phyloP scores from a whole-genome alignment of 768 basidiomycete genomes.

The Hygrocybe punicea region DNA sequence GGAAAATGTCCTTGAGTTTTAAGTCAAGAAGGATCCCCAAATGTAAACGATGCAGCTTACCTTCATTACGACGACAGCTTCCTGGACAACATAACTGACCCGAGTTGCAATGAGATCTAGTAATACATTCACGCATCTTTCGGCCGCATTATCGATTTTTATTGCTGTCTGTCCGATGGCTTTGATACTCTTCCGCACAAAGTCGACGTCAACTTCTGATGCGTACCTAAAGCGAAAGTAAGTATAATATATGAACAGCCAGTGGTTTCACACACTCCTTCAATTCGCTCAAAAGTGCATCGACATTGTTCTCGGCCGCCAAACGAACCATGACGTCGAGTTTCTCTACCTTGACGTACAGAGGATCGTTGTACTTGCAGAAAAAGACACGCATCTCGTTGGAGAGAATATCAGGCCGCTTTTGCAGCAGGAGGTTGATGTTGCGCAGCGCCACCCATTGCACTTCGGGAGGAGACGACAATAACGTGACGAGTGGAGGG shows the following conservation, averaged over 20 bases:
- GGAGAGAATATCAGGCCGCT: constrained; percentile 81
- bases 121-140: constrained; percentile 91
- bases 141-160: constrained; percentile 89
- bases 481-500: constrained; percentile 89
- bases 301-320: constrained; percentile 87
- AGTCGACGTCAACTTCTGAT: constrained; percentile 97
- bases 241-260: background rate
- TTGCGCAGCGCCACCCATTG: constrained; percentile 98
- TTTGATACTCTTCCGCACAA: constrained; percentile 90
- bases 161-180: constrained; percentile 97
- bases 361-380: constrained; percentile 99
- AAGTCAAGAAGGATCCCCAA: background rate
- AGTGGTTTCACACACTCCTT: constrained; percentile 67
- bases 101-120: constrained; percentile 89
- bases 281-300: constrained; percentile 90
- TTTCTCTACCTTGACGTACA: constrained; percentile 99
- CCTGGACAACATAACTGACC: constrained; percentile 96
- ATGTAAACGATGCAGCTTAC: constrained; percentile 38
- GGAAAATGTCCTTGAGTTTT: constrained; percentile 82
- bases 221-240: constrained; percentile 61
- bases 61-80: constrained; percentile 99
- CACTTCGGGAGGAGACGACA: constrained; percentile 95
- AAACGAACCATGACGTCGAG: constrained; percentile 97
- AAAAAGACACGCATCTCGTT: constrained; percentile 99
- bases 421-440: constrained; percentile 94